Evolutionary conservation across 2,329 filamentous ascomycete species (phyloP), one percentile per base, ranked within the genome.

Genomic region (Graphium sp.): DNA sequence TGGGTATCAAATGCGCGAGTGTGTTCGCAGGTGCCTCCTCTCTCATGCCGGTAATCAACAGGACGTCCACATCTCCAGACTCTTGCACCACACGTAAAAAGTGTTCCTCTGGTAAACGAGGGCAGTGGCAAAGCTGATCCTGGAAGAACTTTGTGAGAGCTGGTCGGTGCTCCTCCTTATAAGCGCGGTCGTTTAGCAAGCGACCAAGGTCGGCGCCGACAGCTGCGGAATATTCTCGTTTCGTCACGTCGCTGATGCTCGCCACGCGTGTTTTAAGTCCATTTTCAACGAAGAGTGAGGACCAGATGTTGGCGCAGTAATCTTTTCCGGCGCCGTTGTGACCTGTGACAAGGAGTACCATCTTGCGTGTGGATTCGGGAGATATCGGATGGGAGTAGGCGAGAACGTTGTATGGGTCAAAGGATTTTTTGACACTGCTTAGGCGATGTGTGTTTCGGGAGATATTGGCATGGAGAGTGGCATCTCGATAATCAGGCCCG

Each of bases 1-100:
- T 43, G 27, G 66, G 56, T 8, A 71, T 60, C 15, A 73, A 40
- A 48, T 64, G 59, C n/a, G 62, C 62, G 0, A 70, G 59, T 9
- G 35, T 23, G 34, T 62, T 49, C 8, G 74, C 53, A 0, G 70
- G 71, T 5, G 66, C 60, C 26, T 64, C 48, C 27, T 77, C 71
- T 52, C 67, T 62, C 62, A 74, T 65, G 0, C 69, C 70, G 1
- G 69, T 75, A 36, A 78, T 62, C 1, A 76, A 32, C 24, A 76
- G 45, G 26, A 74, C 64, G 32, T 73, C 61, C 3, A 55, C 48
- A 42, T 55, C 53, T 28, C 8, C 35, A 5, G 53, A 50, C 9
- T 35, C 32, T 19, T 47, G 12, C 3, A 74, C 58, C 3, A 60
- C 44, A 15, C 51, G 33, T 22, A 62, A 29, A 34, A 73, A 72